Evolutionary conservation across 331 rosid genomes (phyloP).

Genomic region (Ulmus americana): DNA sequence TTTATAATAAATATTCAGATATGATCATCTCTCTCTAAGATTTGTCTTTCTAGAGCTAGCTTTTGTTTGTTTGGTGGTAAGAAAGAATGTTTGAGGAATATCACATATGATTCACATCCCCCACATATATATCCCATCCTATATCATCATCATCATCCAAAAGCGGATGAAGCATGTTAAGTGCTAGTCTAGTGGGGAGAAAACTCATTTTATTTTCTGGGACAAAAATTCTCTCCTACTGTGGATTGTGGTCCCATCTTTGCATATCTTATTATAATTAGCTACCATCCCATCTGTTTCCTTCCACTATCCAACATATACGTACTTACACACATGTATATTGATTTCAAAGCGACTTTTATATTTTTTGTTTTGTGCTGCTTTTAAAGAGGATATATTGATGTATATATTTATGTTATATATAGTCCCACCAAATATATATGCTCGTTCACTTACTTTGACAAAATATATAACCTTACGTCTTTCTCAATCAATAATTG

Average conservation of each 20-base stretch:
- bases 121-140: background rate
- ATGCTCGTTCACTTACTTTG: constrained; percentile 1
- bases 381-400: background rate
- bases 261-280: background rate
- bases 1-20: background rate
- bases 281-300: background rate
- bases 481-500: constrained; percentile 30
- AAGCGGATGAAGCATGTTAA: constrained; percentile 35
- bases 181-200: constrained; percentile 19
- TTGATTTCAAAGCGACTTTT: constrained; percentile 34
- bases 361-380: constrained; percentile 14
- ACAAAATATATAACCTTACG: constrained; percentile 7
- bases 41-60: constrained; percentile 41
- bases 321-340: constrained; percentile 6
- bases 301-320: constrained; percentile 26
- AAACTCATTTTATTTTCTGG: constrained; percentile 17
- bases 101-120: background rate
- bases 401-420: constrained; percentile 27
- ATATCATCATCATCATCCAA: constrained; percentile 15
- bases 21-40: constrained; percentile 13
- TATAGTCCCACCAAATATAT: constrained; percentile 23
- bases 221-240: constrained; percentile 40
- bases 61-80: constrained; percentile 31
- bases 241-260: constrained; percentile 37
- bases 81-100: constrained; percentile 4